Evolutionary conservation across 306 rosid species (phyloP).

Genomic region (Cyclanthera cordifolia): DNA sequence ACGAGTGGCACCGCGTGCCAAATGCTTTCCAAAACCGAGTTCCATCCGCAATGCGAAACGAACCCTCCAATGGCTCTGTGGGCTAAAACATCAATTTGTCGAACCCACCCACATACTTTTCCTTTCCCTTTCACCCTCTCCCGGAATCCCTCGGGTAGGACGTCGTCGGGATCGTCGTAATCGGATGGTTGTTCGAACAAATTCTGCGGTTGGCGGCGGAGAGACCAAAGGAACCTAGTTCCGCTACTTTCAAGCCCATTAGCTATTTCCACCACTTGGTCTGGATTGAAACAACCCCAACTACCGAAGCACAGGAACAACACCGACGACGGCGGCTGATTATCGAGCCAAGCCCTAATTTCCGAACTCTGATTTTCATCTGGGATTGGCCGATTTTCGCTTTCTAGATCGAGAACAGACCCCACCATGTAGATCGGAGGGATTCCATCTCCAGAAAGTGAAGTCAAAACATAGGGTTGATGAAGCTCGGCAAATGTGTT

Average conservation of each 20-base stretch:
- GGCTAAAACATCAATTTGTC: slow-evolving; percentile 19
- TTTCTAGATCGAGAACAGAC: slow-evolving; percentile 26
- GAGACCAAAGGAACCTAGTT: slow-evolving; percentile 6
- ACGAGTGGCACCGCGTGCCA: slow-evolving; percentile 24
- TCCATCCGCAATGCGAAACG: slow-evolving; percentile 38
- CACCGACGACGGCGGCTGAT: slow-evolving; percentile 45
- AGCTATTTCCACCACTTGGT: neutral
- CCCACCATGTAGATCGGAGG: slow-evolving; percentile 43
- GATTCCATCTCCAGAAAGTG: neutral
- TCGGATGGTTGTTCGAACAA: neutral
- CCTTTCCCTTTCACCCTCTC: slow-evolving; percentile 20
- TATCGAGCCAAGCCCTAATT: slow-evolving; percentile 24
- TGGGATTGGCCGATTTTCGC: neutral
- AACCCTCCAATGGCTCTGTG: slow-evolving; percentile 29
- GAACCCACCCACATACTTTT: slow-evolving; percentile 25
- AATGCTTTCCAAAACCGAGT: slow-evolving; percentile 23
- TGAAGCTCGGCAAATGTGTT: slow-evolving; percentile 7
- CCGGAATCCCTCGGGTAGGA: slow-evolving; percentile 12
- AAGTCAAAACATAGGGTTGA: neutral
- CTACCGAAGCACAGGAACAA: slow-evolving; percentile 40
- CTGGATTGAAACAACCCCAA: neutral
- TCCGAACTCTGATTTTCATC: neutral
- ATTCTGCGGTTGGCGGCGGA: neutral
- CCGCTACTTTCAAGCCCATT: slow-evolving; percentile 1
- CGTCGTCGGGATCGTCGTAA: slow-evolving; percentile 4